Base-by-base conservation (phyloP, 768 basidiomycete species). In the Podaxis sp. region DNA sequence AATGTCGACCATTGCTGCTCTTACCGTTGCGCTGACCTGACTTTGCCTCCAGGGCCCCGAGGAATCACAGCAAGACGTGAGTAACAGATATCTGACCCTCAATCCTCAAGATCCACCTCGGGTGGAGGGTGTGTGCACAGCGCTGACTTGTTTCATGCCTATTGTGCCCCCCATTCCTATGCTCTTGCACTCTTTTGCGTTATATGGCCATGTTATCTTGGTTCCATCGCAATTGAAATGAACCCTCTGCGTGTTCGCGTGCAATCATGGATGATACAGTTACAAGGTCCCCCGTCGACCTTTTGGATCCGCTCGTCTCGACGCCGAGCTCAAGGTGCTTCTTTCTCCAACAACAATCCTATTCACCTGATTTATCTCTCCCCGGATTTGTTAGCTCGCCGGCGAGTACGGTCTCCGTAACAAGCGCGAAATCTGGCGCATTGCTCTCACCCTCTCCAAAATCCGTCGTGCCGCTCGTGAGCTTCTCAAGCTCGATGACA, bases 391-490 rank as follows among this genome's bases (percentile, higher is more conserved):
- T 50, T 71, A 97, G 96, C 96, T 99, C 79, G 96, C 96, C 58
- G 96, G 97, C 80, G 97, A 99, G 82, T 99, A 96, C 84, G 97
- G 97, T 77, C 93, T 99, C 76, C 93, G 96, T 78, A 99, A 98
- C 92, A 99, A 99, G 86, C 92, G 96, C 76, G 97, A 99, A 83
- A 97, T 99, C 83, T 99, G 96, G 97, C 93, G 97, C 74, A 99
- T 99, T 78, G 88, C 94, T 76, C 90, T 99, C 73, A 89, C 88
- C 77, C 90, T 99, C 60, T 99, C 97, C 73, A 98, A 99, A 87
- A 99, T 99, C 76, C 96, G 97, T 84, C 95, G 97, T 90, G 97
- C 97, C 66, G 97, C 97, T 68, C 96, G 97, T 90, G 97, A 99
- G 83, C 92, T 99, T 75, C 91, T 99, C 82, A 99, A 99, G 85